Percentiles rank a stretch among this genome's conserved stretches.
Conservation (phyloP, 73 alveolate genomes). For the Tetrahymena elliotti region DNA sequence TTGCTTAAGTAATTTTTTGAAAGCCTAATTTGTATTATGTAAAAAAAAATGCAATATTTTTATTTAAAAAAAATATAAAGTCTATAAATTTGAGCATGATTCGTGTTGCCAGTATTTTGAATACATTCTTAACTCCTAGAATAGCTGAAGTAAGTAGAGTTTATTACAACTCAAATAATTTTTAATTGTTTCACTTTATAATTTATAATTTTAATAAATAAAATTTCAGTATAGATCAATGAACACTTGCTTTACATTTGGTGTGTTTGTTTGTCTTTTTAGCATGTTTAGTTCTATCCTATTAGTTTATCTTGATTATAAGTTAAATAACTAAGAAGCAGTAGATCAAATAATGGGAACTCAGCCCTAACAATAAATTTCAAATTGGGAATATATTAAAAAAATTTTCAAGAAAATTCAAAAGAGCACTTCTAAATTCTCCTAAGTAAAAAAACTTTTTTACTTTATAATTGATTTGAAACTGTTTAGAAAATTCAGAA, state of each 20-base stretch:
- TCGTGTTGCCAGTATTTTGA: conserved; percentile 31
- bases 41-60: neutral
- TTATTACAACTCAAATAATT: neutral
- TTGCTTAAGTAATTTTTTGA: conserved; percentile 9
- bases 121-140: conserved; percentile 27
- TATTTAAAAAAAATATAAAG: neutral
- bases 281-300: neutral
- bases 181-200: neutral
- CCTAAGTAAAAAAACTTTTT: neutral
- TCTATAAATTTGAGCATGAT: conserved; percentile 23
- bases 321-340: neutral
- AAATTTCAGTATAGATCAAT: neutral
- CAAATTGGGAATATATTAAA: neutral
- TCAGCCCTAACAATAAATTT: neutral
- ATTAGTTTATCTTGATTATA: neutral
- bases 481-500: neutral
- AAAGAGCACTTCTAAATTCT: neutral
- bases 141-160: conserved; percentile 5
- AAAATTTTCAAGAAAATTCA: neutral
- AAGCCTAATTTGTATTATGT: neutral
- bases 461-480: neutral
- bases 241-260: neutral
- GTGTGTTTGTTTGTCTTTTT: neutral
- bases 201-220: neutral
- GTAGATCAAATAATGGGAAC: neutral